Percentiles rank a stretch among this genome's conserved stretches.
Conservation (phyloP, 495 filamentous ascomycete genomes). For the Aspergillus mulundensis region DNA sequence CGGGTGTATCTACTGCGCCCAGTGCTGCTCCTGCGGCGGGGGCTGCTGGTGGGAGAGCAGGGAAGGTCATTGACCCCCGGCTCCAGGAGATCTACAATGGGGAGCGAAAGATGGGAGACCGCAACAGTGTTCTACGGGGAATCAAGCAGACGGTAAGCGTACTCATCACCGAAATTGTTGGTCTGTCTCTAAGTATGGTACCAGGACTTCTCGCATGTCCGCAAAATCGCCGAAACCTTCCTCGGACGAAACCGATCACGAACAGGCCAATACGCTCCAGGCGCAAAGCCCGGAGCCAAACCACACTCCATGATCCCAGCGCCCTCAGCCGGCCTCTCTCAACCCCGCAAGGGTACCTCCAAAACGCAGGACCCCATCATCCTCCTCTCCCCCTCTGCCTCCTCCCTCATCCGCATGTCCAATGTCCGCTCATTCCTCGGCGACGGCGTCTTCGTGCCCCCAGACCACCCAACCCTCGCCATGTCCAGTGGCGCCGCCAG, state of each 20-base stretch:
- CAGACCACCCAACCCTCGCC: slow-evolving; percentile 59
- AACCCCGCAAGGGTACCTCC: slow-evolving; percentile 44
- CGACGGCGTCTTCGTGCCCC: slow-evolving; percentile 72
- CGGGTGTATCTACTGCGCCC: slow-evolving; percentile 24
- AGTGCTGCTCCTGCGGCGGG: slow-evolving; percentile 44
- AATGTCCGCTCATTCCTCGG: slow-evolving; percentile 97
- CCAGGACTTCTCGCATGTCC: slow-evolving; percentile 92
- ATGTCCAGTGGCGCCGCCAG: slow-evolving; percentile 45
- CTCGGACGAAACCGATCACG: slow-evolving; percentile 57
- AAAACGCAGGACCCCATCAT: slow-evolving; percentile 87
- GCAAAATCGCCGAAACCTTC: slow-evolving; percentile 79
- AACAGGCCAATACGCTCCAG: slow-evolving; percentile 40
- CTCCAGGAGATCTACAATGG: slow-evolving; percentile 84
- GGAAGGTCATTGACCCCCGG: slow-evolving; percentile 69
- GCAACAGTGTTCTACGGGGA: slow-evolving; percentile 81
- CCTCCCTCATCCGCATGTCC: slow-evolving; percentile 91
- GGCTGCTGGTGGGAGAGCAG: slow-evolving; percentile 41
- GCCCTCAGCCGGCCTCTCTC: slow-evolving; percentile 40
- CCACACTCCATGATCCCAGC: slow-evolving; percentile 31
- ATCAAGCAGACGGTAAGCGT: slow-evolving; percentile 79
- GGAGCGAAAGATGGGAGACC: slow-evolving; percentile 86
- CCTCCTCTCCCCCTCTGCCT: slow-evolving; percentile 95
- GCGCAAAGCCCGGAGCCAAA: slow-evolving; percentile 41
- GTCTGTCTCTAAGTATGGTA: neutral
- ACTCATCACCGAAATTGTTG: neutral